phyloP scores from a whole-genome alignment of 352 stramenopile genomes.

The Phytophthora tentaculata region DNA sequence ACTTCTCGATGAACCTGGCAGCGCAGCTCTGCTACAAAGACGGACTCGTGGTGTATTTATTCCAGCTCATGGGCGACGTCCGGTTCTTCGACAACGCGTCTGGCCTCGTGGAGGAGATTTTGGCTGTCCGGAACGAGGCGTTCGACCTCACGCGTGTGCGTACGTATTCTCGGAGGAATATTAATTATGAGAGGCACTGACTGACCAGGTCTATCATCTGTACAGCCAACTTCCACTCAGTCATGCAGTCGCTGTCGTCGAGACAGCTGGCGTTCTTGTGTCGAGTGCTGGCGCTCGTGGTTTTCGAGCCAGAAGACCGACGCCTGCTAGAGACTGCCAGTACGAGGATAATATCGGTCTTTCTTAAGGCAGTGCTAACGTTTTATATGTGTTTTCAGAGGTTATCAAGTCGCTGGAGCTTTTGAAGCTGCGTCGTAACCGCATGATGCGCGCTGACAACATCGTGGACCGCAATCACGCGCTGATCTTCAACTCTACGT shows the following conservation, averaged over 20 bases:
- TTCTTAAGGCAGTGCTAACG: constrained; percentile 19
- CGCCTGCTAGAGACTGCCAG: constrained; percentile 91
- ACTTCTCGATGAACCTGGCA: constrained; percentile 74
- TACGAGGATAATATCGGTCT: constrained; percentile 35
- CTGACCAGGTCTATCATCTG: no score
- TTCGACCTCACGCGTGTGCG: constrained; percentile 83
- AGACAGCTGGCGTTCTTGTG: constrained; percentile 96
- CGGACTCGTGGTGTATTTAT: constrained; percentile 93
- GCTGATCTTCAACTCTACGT: constrained; percentile 88
- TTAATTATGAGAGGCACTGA: no score
- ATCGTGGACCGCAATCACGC: constrained; percentile 94
- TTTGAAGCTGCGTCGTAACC: constrained; percentile 84
- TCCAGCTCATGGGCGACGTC: constrained; percentile 91
- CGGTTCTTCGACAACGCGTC: constrained; percentile 92
- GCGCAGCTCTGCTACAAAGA: constrained; percentile 81
- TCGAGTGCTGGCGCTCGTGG: constrained; percentile 93
- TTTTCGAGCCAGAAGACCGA: constrained; percentile 96
- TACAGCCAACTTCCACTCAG: constrained; percentile 89
- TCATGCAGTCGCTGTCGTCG: constrained; percentile 90
- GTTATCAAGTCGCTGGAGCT: constrained; percentile 95
- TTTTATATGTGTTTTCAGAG: constrained; percentile 44
- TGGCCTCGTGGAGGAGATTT: constrained; percentile 93
- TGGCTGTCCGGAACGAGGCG: constrained; percentile 84
- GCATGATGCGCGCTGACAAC: constrained; percentile 80
- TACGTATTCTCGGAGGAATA: no score